A percentile compares a stretch with the other conserved stretches of the same genome.
Evolutionary conservation across 2,329 filamentous ascomycete species (phyloP).

Genomic region (Geosmithia putterillii): DNA sequence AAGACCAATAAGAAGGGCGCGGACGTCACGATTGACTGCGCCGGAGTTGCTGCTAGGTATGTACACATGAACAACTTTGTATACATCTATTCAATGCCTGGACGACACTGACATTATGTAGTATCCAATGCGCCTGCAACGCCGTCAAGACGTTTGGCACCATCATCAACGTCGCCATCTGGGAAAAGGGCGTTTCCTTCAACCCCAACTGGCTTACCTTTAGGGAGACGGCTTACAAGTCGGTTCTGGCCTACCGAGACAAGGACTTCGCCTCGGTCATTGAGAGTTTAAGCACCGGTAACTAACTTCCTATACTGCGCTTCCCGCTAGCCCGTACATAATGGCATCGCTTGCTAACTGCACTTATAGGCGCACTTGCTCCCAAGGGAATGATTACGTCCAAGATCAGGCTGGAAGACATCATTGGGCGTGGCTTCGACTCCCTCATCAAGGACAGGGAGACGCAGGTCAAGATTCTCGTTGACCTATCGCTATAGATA

Average conservation of each 20-base stretch:
- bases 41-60: constrained; percentile 5
- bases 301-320: no score
- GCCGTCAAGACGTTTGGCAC: constrained; percentile 40
- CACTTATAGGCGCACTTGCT: constrained; percentile 24
- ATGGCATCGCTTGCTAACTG: constrained; percentile 1
- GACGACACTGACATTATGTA: constrained; percentile 47
- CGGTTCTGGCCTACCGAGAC: constrained; percentile 6
- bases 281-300: background rate
- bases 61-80: no score
- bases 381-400: constrained; percentile 49
- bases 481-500: constrained; percentile 22
- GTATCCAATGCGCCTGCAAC: constrained; percentile 29
- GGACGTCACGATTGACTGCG: constrained; percentile 28
- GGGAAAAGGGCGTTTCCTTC: constrained; percentile 42
- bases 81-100: constrained; percentile 30
- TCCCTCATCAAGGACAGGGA: constrained; percentile 47
- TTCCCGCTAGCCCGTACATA: background rate
- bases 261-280: background rate
- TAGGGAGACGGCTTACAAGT: constrained; percentile 9
- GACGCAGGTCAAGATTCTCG: constrained; percentile 50
- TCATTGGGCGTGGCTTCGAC: constrained; percentile 45
- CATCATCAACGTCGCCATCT: constrained; percentile 51
- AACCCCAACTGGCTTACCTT: constrained; percentile 10
- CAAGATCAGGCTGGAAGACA: constrained; percentile 39
- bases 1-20: constrained; percentile 37